Evolutionary conservation across 2,329 filamentous ascomycete species (phyloP).

Genomic region (Cordyceps tenuipes): DNA sequence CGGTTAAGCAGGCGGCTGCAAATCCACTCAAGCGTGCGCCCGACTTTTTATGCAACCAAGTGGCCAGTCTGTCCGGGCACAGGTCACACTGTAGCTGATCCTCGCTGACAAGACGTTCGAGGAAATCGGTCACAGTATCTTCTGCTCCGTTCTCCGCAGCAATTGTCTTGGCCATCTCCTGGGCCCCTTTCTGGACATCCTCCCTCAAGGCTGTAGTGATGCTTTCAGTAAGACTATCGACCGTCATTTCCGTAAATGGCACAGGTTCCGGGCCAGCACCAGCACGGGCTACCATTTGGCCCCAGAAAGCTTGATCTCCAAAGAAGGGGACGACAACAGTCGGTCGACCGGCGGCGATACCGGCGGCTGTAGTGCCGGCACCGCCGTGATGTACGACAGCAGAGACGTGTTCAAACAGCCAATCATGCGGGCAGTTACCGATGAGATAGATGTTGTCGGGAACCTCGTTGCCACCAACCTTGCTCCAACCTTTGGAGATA

Average conservation of each 20-base stretch:
- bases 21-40: slow-evolving; percentile 53
- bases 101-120: slow-evolving; percentile 41
- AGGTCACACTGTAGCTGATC: slow-evolving; percentile 51
- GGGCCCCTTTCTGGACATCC: slow-evolving; percentile 29
- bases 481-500: slow-evolving; percentile 58
- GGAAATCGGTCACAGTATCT: slow-evolving; percentile 45
- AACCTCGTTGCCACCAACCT: slow-evolving; percentile 40
- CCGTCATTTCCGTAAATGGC: slow-evolving; percentile 49
- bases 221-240: slow-evolving; percentile 44
- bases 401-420: slow-evolving; percentile 52
- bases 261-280: slow-evolving; percentile 53
- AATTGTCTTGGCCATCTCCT: slow-evolving; percentile 43
- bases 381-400: slow-evolving; percentile 58
- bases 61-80: slow-evolving; percentile 47
- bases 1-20: slow-evolving; percentile 49
- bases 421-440: slow-evolving; percentile 59
- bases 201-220: slow-evolving; percentile 45
- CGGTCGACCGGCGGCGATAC: slow-evolving; percentile 49
- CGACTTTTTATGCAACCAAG: slow-evolving; percentile 53
- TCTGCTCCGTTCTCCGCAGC: slow-evolving; percentile 44
- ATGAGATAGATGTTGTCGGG: slow-evolving; percentile 50
- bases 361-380: slow-evolving; percentile 57
- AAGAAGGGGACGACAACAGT: slow-evolving; percentile 62
- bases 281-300: slow-evolving; percentile 51
- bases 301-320: slow-evolving; percentile 59